Evolutionary conservation across 2,329 filamentous ascomycete genomes (phyloP), one percentile per base, ranked within the genome.

Genomic region (Calonectria crousiana): DNA sequence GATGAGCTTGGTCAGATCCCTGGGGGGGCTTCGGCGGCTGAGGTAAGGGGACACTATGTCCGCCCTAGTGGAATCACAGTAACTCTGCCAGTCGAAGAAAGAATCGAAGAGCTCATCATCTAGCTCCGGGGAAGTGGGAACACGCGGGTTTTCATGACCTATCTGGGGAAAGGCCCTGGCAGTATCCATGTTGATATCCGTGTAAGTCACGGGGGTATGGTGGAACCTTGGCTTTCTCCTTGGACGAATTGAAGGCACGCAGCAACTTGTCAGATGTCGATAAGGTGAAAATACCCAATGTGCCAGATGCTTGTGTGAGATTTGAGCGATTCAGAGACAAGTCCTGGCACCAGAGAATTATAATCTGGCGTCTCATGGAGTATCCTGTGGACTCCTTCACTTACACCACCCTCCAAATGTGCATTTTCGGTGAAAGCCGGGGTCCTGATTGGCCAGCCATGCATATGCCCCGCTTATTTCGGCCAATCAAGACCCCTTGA

Each of bases 121-220:
- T 73, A 79, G 75, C 70, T 80, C 81, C 75, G 80, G 79, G 74
- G 81, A 82, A 78, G 82, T 82, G 81, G 84, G 81, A 81, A 81
- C 80, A 81, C 83, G 82, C 79, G 80, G 79, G 83, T 79, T 83
- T 82, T 84, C 82, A 80, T 81, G 82, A 75, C 81, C 82, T 81
- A 83, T 82, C 78, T 80, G 81, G 81, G 78, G 79, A 75, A 82
- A 82, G 82, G 79, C 78, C 81, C 82, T 83, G 80, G 78, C 70
- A 77, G 74, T 79, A 84, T 83, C 82, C 84, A 85, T 85, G 81
- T 83, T 84, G 84, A 84, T 82, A 79, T 83, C 80, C 81, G 83
- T 85, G 81, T 85, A 85, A 84, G 84, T 85, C 84, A 85, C 83
- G 82, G 81, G 81, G 77, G 83, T 81, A 81, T 84, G 83, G 84